Conservation (phyloP, 108 stramenopile species). For the Pseudonitzschia multistriata region DNA sequence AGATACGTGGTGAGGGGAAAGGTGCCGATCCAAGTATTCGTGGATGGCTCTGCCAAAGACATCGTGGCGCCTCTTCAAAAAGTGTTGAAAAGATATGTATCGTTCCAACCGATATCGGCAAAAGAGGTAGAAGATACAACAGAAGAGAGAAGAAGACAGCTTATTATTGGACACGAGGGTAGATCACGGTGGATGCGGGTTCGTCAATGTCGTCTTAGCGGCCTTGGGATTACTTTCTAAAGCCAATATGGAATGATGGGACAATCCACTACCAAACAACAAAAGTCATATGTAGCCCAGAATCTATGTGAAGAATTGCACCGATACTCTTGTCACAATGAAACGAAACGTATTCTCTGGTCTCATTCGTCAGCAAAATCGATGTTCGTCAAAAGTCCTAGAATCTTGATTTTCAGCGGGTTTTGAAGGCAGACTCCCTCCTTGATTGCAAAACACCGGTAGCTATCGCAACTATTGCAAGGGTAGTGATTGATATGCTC, state of each 20-base stretch:
- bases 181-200: conserved; percentile 2
- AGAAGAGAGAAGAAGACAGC: background rate
- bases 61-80: background rate
- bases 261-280: background rate
- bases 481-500: too few species aligned
- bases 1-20: conserved; percentile 1
- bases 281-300: background rate
- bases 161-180: conserved; percentile 13
- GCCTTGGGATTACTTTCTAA: conserved; percentile 11
- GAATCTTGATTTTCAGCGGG: too few species aligned
- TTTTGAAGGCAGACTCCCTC: too few species aligned
- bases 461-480: too few species aligned
- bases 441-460: too few species aligned
- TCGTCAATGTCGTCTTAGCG: background rate
- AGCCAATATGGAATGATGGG: background rate
- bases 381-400: too few species aligned
- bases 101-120: background rate
- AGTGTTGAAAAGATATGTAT: background rate
- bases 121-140: conserved; percentile 12
- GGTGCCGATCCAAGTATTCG: background rate
- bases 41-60: background rate
- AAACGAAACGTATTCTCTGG: too few species aligned
- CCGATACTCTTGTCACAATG: too few species aligned
- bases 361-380: too few species aligned
- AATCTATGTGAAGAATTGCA: too few species aligned